Evolutionary conservation across 345 rosid genomes (phyloP), one percentile per base, ranked within the genome.

Genomic region (Hevea brasiliensis): DNA sequence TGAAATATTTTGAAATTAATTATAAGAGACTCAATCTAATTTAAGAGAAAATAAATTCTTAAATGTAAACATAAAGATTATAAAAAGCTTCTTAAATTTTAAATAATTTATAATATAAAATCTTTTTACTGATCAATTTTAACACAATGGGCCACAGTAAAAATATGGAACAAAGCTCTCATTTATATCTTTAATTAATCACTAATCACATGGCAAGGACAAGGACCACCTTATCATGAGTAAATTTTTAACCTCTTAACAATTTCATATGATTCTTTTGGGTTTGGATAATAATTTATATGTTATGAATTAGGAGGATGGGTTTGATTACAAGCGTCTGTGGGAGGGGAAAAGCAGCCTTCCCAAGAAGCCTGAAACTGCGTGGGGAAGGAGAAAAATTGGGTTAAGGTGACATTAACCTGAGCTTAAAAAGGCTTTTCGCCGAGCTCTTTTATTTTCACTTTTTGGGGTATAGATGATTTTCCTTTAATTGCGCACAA

Each of bases 401-500:
- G 53, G 44, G 61, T n/a, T n/a, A n/a, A n/a, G n/a, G 40, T 62
- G 77, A 65, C 75, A 76, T 27, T 59, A 53, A 74, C 68, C 58
- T 21, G 41, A 73, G 70, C 75, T 71, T 48, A 37, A 76, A 66
- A 76, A 62, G 63, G 75, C 35, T 24, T 24, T 20, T 24, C n/a
- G 42, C 27, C 7, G 37, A 47, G 41, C 53, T 45, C 35, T 74
- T 61, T 69, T 11, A 7, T 10, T 58, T 75, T 63, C 69, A 58
- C 73, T 81, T 71, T 78, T 71, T 59, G 74, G 75, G 15, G 20
- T 45, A 61, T 21, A 72, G 72, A 65, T 72, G 61, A 14, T 54
- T 67, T 61, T 32, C 86, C 81, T 68, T 62, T 76, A 79, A 81
- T 81, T 79, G 79, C 83, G 78, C 79, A 62, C 58, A 47, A 75